Percentiles rank a stretch among this genome's conserved stretches.
phyloP scores from a whole-genome alignment of 768 basidiomycete genomes.

The Podaxis pistillaris region DNA sequence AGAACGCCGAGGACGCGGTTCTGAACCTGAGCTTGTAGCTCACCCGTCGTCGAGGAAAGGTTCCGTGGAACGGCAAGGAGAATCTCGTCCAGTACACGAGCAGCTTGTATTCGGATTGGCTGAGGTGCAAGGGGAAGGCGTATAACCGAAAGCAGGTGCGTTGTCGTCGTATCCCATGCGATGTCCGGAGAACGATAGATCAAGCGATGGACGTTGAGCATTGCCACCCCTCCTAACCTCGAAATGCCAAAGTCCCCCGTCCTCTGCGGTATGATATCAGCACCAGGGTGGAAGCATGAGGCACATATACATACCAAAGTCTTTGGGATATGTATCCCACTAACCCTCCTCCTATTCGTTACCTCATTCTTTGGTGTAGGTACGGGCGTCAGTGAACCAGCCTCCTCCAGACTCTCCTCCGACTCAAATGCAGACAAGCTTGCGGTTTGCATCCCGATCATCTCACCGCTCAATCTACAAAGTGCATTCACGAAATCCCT shows the following conservation, averaged over 20 bases:
- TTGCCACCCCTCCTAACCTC: conserved; percentile 76
- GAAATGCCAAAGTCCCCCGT: conserved; percentile 92
- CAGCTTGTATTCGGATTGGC: conserved; percentile 84
- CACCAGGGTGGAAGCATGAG: neutral
- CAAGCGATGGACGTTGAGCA: conserved; percentile 84
- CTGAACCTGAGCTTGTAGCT: conserved; percentile 71
- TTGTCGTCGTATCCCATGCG: conserved; percentile 82
- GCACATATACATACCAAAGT: conserved; percentile 55
- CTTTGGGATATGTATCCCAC: conserved; percentile 84
- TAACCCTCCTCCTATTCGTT: conserved; percentile 68
- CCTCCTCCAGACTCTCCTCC: conserved; percentile 40
- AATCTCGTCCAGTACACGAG: conserved; percentile 83
- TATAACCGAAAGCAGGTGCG: conserved; percentile 77
- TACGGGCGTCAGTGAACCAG: conserved; percentile 24
- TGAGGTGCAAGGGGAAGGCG: conserved; percentile 69
- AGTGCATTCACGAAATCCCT: conserved; percentile 72
- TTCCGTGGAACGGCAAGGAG: conserved; percentile 76
- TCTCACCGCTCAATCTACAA: conserved; percentile 85
- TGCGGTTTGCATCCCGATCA: conserved; percentile 85
- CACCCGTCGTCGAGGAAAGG: conserved; percentile 48
- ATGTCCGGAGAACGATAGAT: conserved; percentile 79
- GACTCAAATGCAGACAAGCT: conserved; percentile 29
- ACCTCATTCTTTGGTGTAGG: conserved; percentile 41
- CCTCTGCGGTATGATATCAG: conserved; percentile 42
- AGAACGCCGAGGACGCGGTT: conserved; percentile 84